Percentiles rank a stretch among this genome's conserved stretches.
These are phyloP conservation scores for Floccularia luteovirens DNA, from an alignment of 768 basidiomycete species.

Conservation along the genomic window DNA sequence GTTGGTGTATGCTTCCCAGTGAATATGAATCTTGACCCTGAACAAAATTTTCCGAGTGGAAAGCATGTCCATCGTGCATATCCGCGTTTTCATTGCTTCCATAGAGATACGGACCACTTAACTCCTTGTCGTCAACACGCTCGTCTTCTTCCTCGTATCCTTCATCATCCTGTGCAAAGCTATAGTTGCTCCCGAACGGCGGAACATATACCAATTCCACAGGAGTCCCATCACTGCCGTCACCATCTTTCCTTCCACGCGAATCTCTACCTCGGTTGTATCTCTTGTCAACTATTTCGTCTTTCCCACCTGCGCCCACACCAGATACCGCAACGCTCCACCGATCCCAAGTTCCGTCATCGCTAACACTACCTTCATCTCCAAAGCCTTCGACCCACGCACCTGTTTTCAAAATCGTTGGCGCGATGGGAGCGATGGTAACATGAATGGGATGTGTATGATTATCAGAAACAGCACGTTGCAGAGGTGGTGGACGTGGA, in stretches of 20 bases:
- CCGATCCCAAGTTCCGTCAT: slow-evolving; percentile 19
- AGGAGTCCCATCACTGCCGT: slow-evolving; percentile 33
- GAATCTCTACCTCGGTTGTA: slow-evolving; percentile 2
- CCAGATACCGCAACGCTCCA: slow-evolving; percentile 15
- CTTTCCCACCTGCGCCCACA: slow-evolving; percentile 7
- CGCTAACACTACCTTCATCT: slow-evolving; percentile 31
- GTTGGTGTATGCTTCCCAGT: no score
- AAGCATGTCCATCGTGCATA: no score
- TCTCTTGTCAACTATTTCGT: slow-evolving; percentile 7
- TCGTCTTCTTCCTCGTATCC: slow-evolving; percentile 13
- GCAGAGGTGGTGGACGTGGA: slow-evolving; percentile 16
- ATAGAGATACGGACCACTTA: no score
- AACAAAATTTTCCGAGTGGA: no score
- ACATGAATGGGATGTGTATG: slow-evolving; percentile 22
- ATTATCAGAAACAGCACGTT: slow-evolving; percentile 16
- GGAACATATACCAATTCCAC: slow-evolving; percentile 74
- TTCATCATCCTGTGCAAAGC: slow-evolving; percentile 2
- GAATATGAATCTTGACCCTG: no score
- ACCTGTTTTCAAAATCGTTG: slow-evolving; percentile 80
- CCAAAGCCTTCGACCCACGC: slow-evolving; percentile 44
- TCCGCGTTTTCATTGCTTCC: no score
- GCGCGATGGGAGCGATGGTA: slow-evolving; percentile 42
- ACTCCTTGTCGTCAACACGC: no score
- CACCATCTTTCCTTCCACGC: slow-evolving; percentile 10
- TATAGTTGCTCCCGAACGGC: slow-evolving; percentile 31